Evolutionary conservation across 2,329 filamentous ascomycete species (phyloP), one percentile per base, ranked within the genome.

Genomic region (Apiospora malaysiana): DNA sequence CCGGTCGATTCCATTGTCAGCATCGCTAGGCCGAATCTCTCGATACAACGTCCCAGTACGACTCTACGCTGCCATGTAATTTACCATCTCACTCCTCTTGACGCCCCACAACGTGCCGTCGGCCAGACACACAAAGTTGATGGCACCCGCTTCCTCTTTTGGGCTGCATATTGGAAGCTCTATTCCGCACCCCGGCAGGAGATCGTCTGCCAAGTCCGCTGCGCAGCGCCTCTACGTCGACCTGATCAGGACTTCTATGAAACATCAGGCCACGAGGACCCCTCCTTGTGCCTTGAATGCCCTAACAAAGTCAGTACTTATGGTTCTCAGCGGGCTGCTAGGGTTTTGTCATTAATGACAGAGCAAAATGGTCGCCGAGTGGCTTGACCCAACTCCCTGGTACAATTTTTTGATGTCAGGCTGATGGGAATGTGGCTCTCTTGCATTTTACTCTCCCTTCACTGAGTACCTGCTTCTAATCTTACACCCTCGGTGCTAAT

Each of bases 11-110:
- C 18, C 8, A 63, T 63, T 40, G 56, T 63, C 74, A 68, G 66
- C 43, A 47, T 68, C 42, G 43, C 46, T 63, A 40, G 56, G 56
- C 69, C 70, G 70, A 51, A 47, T 70, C 70, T 69, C 67, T 72
- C 71, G 71, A 66, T 40, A 66, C 37, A 40, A 66, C n/a, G 32
- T 32, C n/a, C 42, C 51, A 51, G 40, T 47, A 40, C 42, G 25
- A 63, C 56, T 37, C 56, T 63, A n/a, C 40, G 18, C 56, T 63
- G 56, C 56, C 56, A 63, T 63, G 56, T 40, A 63, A 63, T 63
- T 63, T 63, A 63, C 32, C 43, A 37, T 37, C 68, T 37, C 68
- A 59, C 73, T 40, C 56, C 18, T 40, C 56, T 63, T 12, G 7
- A 59, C 16, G 27, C 16, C 51, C 51, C 51, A 59, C 51, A 59